Evolutionary conservation across 768 basidiomycete genomes (phyloP).

Genomic region (Lactarius quietus): DNA sequence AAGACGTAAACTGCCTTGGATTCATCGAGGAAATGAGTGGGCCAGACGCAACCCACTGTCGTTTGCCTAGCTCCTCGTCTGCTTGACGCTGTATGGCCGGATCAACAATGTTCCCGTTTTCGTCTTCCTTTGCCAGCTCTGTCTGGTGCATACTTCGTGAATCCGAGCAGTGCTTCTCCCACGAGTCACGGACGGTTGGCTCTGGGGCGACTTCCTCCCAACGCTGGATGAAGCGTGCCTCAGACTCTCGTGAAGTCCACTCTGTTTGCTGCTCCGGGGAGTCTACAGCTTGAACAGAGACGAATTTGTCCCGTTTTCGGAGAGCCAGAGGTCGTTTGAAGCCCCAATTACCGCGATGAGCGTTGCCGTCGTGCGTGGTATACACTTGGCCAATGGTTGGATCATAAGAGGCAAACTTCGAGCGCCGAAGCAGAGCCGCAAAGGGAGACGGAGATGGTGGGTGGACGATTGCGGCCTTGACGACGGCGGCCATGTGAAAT

Average conservation of each 20-base stretch:
- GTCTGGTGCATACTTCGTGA: constrained; percentile 10
- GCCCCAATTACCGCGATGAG: constrained; percentile 79
- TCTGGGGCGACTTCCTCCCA: constrained; percentile 58
- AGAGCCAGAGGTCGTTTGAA: constrained; percentile 78
- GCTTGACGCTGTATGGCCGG: constrained; percentile 6
- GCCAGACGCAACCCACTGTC: constrained; percentile 30
- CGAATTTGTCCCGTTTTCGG: constrained; percentile 57
- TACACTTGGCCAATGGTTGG: constrained; percentile 76
- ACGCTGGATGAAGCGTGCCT: constrained; percentile 64
- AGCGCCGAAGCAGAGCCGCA: constrained; percentile 70
- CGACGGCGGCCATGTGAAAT: constrained; percentile 19
- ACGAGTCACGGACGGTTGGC: constrained; percentile 36
- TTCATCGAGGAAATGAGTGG: constrained; percentile 63
- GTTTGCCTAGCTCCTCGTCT: background rate
- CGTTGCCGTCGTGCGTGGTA: constrained; percentile 62
- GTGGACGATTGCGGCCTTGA: constrained; percentile 22
- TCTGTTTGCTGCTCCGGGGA: constrained; percentile 71
- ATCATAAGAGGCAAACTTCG: constrained; percentile 79
- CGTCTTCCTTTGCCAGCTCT: constrained; percentile 17
- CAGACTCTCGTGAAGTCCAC: constrained; percentile 64
- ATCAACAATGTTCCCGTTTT: constrained; percentile 5
- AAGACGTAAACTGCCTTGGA: constrained; percentile 51
- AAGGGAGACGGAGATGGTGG: constrained; percentile 58
- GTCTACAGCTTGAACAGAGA: constrained; percentile 67
- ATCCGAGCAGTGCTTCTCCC: constrained; percentile 33